Evolutionary conservation across 805 yeast genomes (phyloP).

Genomic region (Spathaspora sp.): DNA sequence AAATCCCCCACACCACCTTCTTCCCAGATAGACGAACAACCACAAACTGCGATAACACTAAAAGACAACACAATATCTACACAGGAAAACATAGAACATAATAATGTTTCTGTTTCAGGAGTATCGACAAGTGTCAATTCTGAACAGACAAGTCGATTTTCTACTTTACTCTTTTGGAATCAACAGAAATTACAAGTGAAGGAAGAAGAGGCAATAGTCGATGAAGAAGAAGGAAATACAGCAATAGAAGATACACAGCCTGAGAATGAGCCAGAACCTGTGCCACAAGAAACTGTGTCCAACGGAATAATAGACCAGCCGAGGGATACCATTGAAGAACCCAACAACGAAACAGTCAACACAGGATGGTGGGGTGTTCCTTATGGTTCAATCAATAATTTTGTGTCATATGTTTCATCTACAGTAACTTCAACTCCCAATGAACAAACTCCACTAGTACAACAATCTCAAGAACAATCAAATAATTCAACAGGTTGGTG

Average conservation of each 20-base stretch:
- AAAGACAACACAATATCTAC: neutral
- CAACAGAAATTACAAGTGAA: neutral
- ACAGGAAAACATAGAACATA: neutral
- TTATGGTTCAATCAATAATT: slow-evolving; percentile 7
- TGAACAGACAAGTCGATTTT: slow-evolving; percentile 4
- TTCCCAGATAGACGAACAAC: neutral
- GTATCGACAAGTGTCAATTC: neutral
- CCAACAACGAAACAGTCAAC: neutral
- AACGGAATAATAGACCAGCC: neutral
- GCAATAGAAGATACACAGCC: neutral
- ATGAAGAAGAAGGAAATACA: neutral
- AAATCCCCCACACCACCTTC: neutral
- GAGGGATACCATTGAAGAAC: neutral
- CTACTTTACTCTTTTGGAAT: slow-evolving; percentile 2
- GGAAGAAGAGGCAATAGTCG: neutral
- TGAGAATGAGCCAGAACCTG: slow-evolving; percentile 1
- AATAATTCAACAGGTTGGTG: slow-evolving; percentile 21
- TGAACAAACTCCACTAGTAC: slow-evolving; percentile 4
- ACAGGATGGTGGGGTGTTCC: slow-evolving; percentile 9
- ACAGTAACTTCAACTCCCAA: neutral
- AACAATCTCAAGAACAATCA: neutral
- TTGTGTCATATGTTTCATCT: slow-evolving; percentile 8
- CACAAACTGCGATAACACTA: neutral
- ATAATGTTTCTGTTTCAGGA: neutral
- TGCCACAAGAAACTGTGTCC: neutral